Evolutionary conservation across 805 yeast species (phyloP), one percentile per base, ranked within the genome.

Genomic region (Pichia heedii): DNA sequence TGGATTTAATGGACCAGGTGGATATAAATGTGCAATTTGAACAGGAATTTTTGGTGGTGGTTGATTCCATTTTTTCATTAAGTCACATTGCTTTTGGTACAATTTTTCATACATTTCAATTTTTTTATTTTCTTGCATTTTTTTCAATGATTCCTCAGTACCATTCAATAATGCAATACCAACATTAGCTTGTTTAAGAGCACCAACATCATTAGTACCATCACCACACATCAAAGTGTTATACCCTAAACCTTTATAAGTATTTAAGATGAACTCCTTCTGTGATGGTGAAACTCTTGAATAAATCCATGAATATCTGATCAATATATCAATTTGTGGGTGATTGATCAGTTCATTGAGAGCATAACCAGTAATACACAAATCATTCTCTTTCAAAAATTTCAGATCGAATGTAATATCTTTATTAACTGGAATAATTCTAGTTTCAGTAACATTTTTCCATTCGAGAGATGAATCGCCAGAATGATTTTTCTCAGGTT

Each of bases 191-290:
- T 93, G 97, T 65, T 93, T 93, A 67, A 93, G 76, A 43, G 98
- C 98, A 65, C 98, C 98, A 40, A 93, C 98, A 71, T 93, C 98
- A 61, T 93, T 93, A n/a, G 98, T 93, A 67, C 98, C 98, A 67
- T 93, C 98, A 72, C 98, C 98, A 67, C 98, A 93, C 98, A 93
- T 93, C 55, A 93, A 74, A 21, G 97, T 93, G 58, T 78, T 83
- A 66, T 90, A 93, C 22, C 96, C 96, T 61, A 86, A 74, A 49
- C 78, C 81, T 63, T 90, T 93, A 62, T 86, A 76, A 33, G 88
- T 76, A 49, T 79, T 81, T 56, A 93, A 71, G 54, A 93, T 80
- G 53, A 83, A 87, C 66, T 93, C 98, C 67, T 93, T 93, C 68
- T 93, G 98, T 22, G 83, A 58, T 34, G 98, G 98, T 7, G 97